phyloP scores from a whole-genome alignment of 2,329 filamentous ascomycete species.

The Lecanosticta acicola region DNA sequence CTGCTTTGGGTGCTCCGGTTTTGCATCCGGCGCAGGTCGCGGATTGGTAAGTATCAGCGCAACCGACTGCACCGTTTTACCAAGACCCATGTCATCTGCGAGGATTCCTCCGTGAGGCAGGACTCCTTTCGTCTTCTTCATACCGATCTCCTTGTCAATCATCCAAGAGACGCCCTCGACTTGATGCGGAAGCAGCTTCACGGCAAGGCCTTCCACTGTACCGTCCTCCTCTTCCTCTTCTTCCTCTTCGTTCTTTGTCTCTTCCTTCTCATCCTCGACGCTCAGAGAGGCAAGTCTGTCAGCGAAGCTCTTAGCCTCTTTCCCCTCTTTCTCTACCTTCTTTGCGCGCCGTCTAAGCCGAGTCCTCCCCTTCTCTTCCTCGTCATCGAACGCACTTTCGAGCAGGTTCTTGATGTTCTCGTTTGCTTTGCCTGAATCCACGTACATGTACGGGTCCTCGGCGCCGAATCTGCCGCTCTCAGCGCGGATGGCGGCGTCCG shows the following conservation, averaged over 20 bases:
- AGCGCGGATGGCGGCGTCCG: slow-evolving; percentile 42
- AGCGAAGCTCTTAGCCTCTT: slow-evolving; percentile 37
- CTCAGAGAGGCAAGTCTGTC: slow-evolving; percentile 41
- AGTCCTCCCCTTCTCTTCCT: slow-evolving; percentile 51
- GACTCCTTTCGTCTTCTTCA: slow-evolving; percentile 70
- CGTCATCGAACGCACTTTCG: slow-evolving; percentile 73
- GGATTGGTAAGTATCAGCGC: slow-evolving; percentile 79
- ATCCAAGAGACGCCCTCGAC: slow-evolving; percentile 94
- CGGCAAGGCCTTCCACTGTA: slow-evolving; percentile 71
- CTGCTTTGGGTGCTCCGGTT: slow-evolving; percentile 54
- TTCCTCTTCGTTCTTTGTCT: slow-evolving; percentile 37
- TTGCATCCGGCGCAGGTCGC: slow-evolving; percentile 46
- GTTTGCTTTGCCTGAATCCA: slow-evolving; percentile 65
- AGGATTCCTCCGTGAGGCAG: slow-evolving; percentile 90
- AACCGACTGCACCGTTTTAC: slow-evolving; percentile 93
- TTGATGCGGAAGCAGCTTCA: slow-evolving; percentile 88
- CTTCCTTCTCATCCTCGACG: slow-evolving; percentile 42
- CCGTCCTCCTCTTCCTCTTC: slow-evolving; percentile 53
- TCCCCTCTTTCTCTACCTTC: slow-evolving; percentile 35
- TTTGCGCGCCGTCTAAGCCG: slow-evolving; percentile 42
- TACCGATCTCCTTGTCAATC: slow-evolving; percentile 82
- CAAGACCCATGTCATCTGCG: slow-evolving; percentile 94
- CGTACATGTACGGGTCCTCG: slow-evolving; percentile 55
- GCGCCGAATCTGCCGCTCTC: slow-evolving; percentile 48
- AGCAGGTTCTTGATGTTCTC: slow-evolving; percentile 76